phyloP scores from a whole-genome alignment of 352 stramenopile species.

The Stramenopiles sp. region DNA sequence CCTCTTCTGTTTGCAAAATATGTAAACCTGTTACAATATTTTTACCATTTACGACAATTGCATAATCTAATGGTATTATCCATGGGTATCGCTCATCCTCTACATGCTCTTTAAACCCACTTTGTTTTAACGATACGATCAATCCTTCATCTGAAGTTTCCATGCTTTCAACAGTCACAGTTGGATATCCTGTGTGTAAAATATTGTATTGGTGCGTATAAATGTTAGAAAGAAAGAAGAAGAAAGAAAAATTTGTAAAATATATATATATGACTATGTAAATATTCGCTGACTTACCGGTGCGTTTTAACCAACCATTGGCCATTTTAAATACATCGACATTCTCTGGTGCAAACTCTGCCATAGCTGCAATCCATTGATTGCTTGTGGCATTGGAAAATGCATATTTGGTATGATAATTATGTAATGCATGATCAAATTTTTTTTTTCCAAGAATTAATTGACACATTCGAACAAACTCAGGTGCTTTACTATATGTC shows the following conservation, averaged over 20 bases:
- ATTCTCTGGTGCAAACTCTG: conserved; percentile 40
- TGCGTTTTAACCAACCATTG: conserved; percentile 45
- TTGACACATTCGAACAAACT: conserved; percentile 50
- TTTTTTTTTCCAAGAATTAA: conserved; percentile 34
- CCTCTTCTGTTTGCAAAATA: too few species aligned
- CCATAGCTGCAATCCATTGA: conserved; percentile 50
- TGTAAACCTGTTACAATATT: too few species aligned
- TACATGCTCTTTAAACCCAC: conserved; percentile 32
- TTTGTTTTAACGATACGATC: conserved; percentile 37
- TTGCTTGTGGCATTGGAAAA: conserved; percentile 43
- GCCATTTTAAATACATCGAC: conserved; percentile 36
- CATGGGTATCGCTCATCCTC: conserved; percentile 39
- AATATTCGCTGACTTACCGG: conserved; percentile 36
- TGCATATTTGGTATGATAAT: conserved; percentile 46
- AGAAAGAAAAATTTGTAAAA: not conserved
- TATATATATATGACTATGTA: conserved; percentile 37
- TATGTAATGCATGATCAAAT: conserved; percentile 50
- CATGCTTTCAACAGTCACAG: not conserved
- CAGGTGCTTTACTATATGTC: conserved; percentile 47
- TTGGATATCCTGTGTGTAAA: not conserved
- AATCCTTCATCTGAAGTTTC: conserved; percentile 27
- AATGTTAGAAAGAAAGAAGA: not conserved
- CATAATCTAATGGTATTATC: conserved; percentile 48
- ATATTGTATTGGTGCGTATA: not conserved
- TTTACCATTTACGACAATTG: conserved; percentile 39